Percentiles rank a stretch among this genome's conserved stretches.
phyloP scores from a whole-genome alignment of 1,284 basidiomycete genomes.

The Vanrija sp. region DNA sequence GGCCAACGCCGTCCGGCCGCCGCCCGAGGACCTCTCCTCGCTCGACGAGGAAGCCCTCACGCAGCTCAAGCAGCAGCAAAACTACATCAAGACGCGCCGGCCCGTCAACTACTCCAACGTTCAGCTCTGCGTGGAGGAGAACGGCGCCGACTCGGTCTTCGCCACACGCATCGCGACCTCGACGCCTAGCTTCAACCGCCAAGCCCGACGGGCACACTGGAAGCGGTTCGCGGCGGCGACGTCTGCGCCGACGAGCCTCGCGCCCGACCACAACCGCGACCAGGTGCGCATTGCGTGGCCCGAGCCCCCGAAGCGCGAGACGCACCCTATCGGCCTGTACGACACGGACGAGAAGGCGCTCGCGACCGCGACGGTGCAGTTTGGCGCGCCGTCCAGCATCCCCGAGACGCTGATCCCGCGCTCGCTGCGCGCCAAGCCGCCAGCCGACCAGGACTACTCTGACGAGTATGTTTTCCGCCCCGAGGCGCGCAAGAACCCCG shows the following conservation, averaged over 20 bases:
- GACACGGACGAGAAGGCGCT: constrained; percentile 20
- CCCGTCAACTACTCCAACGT: constrained; percentile 47
- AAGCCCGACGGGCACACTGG: constrained; percentile 26
- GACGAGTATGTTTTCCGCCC: constrained; percentile 26
- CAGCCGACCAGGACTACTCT: constrained; percentile 20
- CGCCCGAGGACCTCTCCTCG: constrained; percentile 18
- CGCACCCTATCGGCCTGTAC: constrained; percentile 6
- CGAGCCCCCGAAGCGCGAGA: background rate
- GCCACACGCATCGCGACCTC: constrained; percentile 38
- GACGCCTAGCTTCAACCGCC: constrained; percentile 27
- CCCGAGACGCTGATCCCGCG: constrained; percentile 12
- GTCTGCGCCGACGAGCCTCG: constrained; percentile 8
- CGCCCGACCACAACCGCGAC: constrained; percentile 15
- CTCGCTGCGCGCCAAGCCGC: constrained; percentile 25
- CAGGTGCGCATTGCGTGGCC: constrained; percentile 38
- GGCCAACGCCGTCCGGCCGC: constrained; percentile 26
- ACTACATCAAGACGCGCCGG: constrained; percentile 24
- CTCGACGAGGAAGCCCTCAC: constrained; percentile 21
- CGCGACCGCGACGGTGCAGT: constrained; percentile 9
- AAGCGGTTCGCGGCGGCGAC: constrained; percentile 32
- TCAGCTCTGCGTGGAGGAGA: constrained; percentile 42
- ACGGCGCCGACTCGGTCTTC: constrained; percentile 23
- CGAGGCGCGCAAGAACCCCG: constrained; percentile 1
- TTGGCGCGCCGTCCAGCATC: constrained; percentile 7
- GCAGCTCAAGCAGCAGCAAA: constrained; percentile 27